Percentiles rank a stretch among this genome's conserved stretches.
These are phyloP conservation scores for Schizothecium vesticola DNA, from an alignment of 495 filamentous ascomycete genomes.

Conservation along the genomic window DNA sequence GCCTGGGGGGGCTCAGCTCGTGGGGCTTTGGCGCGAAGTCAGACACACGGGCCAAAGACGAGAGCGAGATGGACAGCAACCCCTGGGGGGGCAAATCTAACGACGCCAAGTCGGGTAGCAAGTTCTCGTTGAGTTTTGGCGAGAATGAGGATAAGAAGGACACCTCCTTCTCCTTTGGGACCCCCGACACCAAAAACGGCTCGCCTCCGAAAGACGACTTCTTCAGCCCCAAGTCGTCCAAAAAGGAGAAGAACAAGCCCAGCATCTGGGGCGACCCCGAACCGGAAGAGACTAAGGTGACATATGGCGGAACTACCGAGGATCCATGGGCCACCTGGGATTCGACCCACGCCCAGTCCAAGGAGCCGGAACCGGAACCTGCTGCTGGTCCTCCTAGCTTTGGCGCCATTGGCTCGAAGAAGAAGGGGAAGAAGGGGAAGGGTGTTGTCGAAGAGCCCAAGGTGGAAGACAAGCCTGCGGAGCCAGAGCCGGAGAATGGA, in stretches of 20 bases:
- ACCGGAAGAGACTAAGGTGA: background rate
- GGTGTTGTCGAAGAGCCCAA: conserved; percentile 12
- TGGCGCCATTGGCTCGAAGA: conserved; percentile 23
- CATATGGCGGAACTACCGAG: background rate
- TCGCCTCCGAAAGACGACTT: conserved; percentile 34
- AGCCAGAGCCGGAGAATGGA: conserved; percentile 8
- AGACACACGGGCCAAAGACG: conserved; percentile 17
- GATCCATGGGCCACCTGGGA: background rate
- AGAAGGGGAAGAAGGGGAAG: conserved; percentile 31
- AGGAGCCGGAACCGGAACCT: conserved; percentile 3
- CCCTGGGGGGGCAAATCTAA: conserved; percentile 37
- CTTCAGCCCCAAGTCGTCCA: conserved; percentile 24
- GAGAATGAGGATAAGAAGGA: conserved; percentile 29
- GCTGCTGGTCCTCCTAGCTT: conserved; percentile 17
- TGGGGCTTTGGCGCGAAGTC: conserved; percentile 10
- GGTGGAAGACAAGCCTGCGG: conserved; percentile 11
- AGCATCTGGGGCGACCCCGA: background rate
- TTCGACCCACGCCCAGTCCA: background rate
- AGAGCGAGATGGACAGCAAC: conserved; percentile 27
- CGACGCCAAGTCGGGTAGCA: conserved; percentile 43
- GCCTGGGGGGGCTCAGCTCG: background rate
- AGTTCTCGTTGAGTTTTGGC: conserved; percentile 21
- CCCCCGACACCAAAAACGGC: conserved; percentile 16
- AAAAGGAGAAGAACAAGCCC: conserved; percentile 29
- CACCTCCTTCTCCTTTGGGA: conserved; percentile 26